phyloP scores from a whole-genome alignment of 1,284 basidiomycete genomes.

The Cutaneotrichosporon cutaneum region DNA sequence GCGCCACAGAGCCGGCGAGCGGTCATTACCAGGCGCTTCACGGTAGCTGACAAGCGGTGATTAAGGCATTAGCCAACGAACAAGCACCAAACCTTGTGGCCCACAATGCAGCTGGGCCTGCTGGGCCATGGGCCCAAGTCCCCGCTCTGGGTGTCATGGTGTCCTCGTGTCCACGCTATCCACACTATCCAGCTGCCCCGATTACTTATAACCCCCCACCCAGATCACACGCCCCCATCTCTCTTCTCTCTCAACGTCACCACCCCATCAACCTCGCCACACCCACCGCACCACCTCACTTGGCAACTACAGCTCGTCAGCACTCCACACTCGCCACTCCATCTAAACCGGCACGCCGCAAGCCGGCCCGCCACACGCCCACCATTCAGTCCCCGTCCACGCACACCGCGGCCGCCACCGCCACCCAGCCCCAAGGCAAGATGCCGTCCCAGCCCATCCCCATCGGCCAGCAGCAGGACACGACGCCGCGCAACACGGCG shows the following conservation, averaged over 20 bases:
- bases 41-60: neutral
- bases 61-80: neutral
- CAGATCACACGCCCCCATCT: neutral
- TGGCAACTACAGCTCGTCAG: too few relatives aligned
- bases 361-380: conserved; percentile 4
- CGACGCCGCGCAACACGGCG: conserved; percentile 28
- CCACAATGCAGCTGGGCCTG: too few relatives aligned
- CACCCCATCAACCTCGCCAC: neutral
- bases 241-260: neutral
- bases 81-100: too few relatives aligned
- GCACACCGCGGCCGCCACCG: conserved; percentile 7
- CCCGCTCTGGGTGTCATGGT: too few relatives aligned
- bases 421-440: neutral
- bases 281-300: too few relatives aligned
- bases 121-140: too few relatives aligned
- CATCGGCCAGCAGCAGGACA: conserved; percentile 11
- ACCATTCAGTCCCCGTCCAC: neutral
- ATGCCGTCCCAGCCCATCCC: conserved; percentile 21
- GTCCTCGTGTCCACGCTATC: neutral
- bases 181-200: neutral
- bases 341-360: neutral
- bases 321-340: neutral
- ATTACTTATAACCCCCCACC: conserved; percentile 1
- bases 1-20: too few relatives aligned
- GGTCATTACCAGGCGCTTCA: neutral